Percentiles rank a stretch among this genome's conserved stretches.
Conservation (phyloP, 2,329 filamentous ascomycete genomes). For the Proliferodiscus dingleyae region DNA sequence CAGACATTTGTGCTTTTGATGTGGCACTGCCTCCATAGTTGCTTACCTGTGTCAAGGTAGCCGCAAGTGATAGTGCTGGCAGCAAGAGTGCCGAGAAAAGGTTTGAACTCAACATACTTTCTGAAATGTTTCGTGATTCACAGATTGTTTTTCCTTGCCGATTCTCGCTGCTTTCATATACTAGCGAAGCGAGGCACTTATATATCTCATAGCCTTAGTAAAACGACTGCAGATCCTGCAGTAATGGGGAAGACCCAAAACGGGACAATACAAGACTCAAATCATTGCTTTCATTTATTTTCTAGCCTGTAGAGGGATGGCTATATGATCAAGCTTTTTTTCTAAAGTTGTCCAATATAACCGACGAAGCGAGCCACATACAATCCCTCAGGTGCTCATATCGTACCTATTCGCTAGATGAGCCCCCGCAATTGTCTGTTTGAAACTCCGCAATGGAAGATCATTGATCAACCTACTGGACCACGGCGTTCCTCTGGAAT, state of each 20-base stretch:
- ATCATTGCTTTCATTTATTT: neutral
- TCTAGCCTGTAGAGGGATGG: conserved; percentile 5
- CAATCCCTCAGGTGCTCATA: neutral
- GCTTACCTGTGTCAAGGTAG: conserved; percentile 11
- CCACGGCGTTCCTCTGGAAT: neutral
- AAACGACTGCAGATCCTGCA: neutral
- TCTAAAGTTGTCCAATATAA: conserved; percentile 3
- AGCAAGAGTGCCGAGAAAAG: neutral
- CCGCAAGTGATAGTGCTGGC: conserved; percentile 7
- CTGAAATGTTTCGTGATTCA: neutral
- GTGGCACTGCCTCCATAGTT: conserved; percentile 20
- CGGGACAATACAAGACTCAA: neutral
- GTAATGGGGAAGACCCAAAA: neutral
- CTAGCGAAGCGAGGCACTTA: neutral
- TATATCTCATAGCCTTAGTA: neutral
- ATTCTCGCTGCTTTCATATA: neutral
- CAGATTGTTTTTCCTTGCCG: neutral
- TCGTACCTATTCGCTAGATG: conserved; percentile 6
- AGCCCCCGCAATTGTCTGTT: conserved; percentile 7
- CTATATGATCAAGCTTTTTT: conserved; percentile 14
- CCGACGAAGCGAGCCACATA: conserved; percentile 8
- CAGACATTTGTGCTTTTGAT: conserved; percentile 19
- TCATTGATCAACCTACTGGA: conserved; percentile 5
- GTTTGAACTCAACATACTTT: conserved; percentile 13
- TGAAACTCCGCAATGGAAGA: conserved; percentile 1